A percentile compares a stretch with the other conserved stretches of the same genome.
Evolutionary conservation across 257 asterid species (phyloP).

Genomic region (Buddleja alternifolia): DNA sequence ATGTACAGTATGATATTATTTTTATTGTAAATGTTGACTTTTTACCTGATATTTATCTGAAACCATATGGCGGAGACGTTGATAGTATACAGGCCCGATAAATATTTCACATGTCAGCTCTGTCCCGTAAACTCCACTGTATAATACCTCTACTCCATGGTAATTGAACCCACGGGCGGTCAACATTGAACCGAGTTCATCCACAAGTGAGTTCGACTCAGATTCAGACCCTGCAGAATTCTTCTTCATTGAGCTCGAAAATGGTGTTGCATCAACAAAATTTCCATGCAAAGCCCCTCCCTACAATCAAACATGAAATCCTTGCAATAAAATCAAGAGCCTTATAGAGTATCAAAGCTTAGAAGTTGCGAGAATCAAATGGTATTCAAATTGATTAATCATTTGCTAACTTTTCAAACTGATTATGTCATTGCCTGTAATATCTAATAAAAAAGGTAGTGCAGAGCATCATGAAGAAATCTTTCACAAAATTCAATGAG

Average conservation of each 20-base stretch:
- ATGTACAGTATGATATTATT: neutral
- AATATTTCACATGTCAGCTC: constrained; percentile 91
- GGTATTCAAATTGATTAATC: too few species aligned
- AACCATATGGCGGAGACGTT: constrained; percentile 98
- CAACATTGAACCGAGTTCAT: constrained; percentile 83
- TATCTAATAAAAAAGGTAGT: too few species aligned
- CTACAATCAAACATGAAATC: constrained; percentile 56
- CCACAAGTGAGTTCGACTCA: constrained; percentile 65
- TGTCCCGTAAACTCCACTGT: constrained; percentile 92
- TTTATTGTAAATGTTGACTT: neutral
- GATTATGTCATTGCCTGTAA: too few species aligned
- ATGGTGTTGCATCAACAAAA: constrained; percentile 92
- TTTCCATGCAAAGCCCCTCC: constrained; percentile 90
- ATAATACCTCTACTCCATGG: constrained; percentile 85
- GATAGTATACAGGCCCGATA: constrained; percentile 97
- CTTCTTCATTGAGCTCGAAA: constrained; percentile 55
- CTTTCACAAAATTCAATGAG: neutral
- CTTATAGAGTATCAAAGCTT: neutral
- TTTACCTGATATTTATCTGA: constrained; percentile 95
- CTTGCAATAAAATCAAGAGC: neutral
- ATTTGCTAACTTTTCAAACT: too few species aligned
- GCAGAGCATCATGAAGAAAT: too few species aligned
- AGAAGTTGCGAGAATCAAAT: too few species aligned
- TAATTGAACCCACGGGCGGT: constrained; percentile 77
- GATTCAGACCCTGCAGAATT: constrained; percentile 44